Conservation (phyloP, 306 rosid genomes). For the Glycine soja region DNA sequence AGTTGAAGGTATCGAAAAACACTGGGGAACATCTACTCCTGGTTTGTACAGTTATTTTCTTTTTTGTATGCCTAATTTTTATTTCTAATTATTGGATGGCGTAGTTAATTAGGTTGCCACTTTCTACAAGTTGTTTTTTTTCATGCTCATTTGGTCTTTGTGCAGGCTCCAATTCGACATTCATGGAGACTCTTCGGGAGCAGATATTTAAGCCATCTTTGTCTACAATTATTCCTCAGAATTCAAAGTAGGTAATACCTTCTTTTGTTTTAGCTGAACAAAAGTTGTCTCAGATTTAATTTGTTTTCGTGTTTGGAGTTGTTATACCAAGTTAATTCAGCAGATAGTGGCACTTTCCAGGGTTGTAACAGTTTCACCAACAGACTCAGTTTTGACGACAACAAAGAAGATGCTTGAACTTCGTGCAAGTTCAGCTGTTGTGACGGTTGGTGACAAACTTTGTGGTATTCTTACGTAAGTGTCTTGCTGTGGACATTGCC, state of each 20-base stretch:
- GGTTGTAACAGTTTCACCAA: slow-evolving; percentile 71
- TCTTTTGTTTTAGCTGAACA: slow-evolving; percentile 45
- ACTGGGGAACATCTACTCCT: slow-evolving; percentile 76
- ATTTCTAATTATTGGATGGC: slow-evolving; percentile 34
- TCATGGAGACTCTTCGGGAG: slow-evolving; percentile 85
- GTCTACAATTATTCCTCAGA: slow-evolving; percentile 89
- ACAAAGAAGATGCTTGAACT: slow-evolving; percentile 87
- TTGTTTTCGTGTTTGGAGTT: slow-evolving; percentile 10
- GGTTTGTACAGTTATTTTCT: slow-evolving; percentile 63
- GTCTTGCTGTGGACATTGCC: slow-evolving; percentile 26
- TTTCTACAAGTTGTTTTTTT: not conserved
- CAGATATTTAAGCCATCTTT: slow-evolving; percentile 89
- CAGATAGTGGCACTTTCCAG: slow-evolving; percentile 59
- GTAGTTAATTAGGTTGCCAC: slow-evolving; percentile 9
- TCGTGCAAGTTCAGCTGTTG: slow-evolving; percentile 77
- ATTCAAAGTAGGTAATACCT: slow-evolving; percentile 97
- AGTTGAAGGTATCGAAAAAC: slow-evolving; percentile 97
- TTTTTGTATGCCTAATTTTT: slow-evolving; percentile 13
- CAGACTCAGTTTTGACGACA: slow-evolving; percentile 74
- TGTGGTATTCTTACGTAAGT: slow-evolving; percentile 94
- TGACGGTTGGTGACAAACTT: slow-evolving; percentile 72
- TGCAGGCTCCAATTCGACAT: slow-evolving; percentile 85
- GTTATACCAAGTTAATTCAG: slow-evolving; percentile 38
- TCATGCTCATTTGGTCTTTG: slow-evolving; percentile 41
- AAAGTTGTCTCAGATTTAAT: not conserved